Percentiles rank a stretch among this genome's conserved stretches.
Evolutionary conservation across 495 filamentous ascomycete species (phyloP).

Genomic region (Aspergillus ostianus): DNA sequence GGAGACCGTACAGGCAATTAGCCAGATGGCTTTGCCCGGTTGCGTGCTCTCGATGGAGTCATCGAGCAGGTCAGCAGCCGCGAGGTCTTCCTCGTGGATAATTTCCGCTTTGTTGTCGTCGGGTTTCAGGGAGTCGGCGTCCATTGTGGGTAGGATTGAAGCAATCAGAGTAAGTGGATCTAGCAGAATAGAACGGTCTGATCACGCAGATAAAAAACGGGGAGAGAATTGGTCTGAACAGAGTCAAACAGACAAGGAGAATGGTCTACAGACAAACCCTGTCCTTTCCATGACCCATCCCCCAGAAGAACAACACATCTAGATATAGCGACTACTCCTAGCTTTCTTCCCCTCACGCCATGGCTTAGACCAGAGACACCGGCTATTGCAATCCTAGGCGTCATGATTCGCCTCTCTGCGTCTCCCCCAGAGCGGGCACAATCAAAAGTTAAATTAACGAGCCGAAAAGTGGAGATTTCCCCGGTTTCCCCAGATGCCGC

Average conservation of each 20-base stretch:
- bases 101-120: slow-evolving; percentile 3
- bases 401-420: neutral
- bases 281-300: neutral
- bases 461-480: neutral
- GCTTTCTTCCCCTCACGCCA: neutral
- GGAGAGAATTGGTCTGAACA: neutral
- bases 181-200: neutral
- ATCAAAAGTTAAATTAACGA: neutral
- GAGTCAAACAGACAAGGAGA: neutral
- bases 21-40: slow-evolving; percentile 23
- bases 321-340: neutral
- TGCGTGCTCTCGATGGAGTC: slow-evolving; percentile 12
- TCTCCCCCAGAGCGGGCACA: neutral
- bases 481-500: neutral
- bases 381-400: neutral
- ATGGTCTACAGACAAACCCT: neutral
- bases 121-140: slow-evolving; percentile 1
- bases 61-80: slow-evolving; percentile 1
- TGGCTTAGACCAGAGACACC: neutral
- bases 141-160: neutral
- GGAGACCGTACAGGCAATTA: slow-evolving; percentile 33
- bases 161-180: neutral
- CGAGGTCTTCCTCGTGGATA: slow-evolving; percentile 6
- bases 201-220: neutral
- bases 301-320: neutral